Conservation (phyloP, 2,329 filamentous ascomycete genomes). For the Emydomyces testavorans region DNA sequence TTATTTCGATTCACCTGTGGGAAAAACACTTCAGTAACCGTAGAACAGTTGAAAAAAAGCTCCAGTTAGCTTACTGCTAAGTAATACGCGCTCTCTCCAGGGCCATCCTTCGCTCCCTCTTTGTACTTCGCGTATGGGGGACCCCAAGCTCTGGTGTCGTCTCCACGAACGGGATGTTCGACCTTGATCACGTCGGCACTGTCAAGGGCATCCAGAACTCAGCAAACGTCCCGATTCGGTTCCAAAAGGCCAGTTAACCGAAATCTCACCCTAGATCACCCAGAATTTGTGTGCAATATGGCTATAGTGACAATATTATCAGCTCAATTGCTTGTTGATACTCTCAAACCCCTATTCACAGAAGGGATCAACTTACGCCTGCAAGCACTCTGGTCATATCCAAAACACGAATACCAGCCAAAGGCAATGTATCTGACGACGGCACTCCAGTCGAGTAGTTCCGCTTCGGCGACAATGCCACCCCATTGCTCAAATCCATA, state of each 20-base stretch:
- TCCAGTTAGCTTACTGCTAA: slow-evolving; percentile 53
- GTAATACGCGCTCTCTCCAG: slow-evolving; percentile 92
- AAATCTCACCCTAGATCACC: slow-evolving; percentile 71
- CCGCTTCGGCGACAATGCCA: slow-evolving; percentile 22
- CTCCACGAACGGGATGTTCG: slow-evolving; percentile 80
- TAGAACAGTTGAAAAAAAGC: background rate
- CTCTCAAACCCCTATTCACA: background rate
- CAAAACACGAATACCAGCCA: slow-evolving; percentile 77
- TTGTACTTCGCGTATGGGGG: slow-evolving; percentile 81
- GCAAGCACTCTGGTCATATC: slow-evolving; percentile 96
- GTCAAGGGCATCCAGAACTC: slow-evolving; percentile 14
- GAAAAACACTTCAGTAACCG: background rate
- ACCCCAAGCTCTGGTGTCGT: slow-evolving; percentile 93
- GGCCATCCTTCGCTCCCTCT: slow-evolving; percentile 45
- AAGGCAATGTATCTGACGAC: slow-evolving; percentile 47
- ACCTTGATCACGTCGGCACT: slow-evolving; percentile 96
- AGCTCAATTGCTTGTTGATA: slow-evolving; percentile 13
- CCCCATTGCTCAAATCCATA: slow-evolving; percentile 20
- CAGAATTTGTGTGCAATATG: slow-evolving; percentile 93
- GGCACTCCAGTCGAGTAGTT: slow-evolving; percentile 34
- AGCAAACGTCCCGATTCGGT: background rate
- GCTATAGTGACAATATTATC: slow-evolving; percentile 42
- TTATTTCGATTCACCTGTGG: slow-evolving; percentile 87
- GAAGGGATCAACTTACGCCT: slow-evolving; percentile 51
- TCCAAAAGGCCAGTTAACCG: background rate